Conservation (phyloP, 1,284 basidiomycete genomes). For the Paramarasmius palmivorus region DNA sequence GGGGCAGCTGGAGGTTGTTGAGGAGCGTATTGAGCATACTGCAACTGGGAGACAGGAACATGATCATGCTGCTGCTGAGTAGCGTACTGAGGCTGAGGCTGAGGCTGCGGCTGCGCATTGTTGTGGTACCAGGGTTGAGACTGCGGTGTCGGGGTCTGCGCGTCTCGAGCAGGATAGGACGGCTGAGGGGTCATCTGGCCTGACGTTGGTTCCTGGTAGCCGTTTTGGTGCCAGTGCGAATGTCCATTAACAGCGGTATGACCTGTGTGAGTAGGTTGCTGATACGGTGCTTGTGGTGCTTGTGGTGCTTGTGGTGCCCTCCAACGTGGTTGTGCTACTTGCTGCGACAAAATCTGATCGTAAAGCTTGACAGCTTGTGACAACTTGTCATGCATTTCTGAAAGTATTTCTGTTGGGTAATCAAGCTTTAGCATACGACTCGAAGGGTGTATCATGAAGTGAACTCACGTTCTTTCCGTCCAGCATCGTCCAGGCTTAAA, state of each 20-base stretch:
- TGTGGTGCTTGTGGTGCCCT: slow-evolving; percentile 35
- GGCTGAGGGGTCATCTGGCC: slow-evolving; percentile 10
- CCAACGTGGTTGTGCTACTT: slow-evolving; percentile 74
- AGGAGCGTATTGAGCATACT: slow-evolving; percentile 11
- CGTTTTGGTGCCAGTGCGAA: slow-evolving; percentile 28
- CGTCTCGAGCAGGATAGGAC: slow-evolving; percentile 11
- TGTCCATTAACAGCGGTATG: slow-evolving; percentile 24
- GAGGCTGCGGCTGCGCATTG: slow-evolving; percentile 10
- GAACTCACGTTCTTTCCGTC: slow-evolving; percentile 87
- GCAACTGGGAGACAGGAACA: slow-evolving; percentile 6
- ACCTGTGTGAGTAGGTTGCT: slow-evolving; percentile 18
- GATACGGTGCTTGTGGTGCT: slow-evolving; percentile 29
- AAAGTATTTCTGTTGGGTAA: slow-evolving; percentile 65
- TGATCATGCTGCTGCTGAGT: slow-evolving; percentile 3
- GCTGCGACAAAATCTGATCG: slow-evolving; percentile 84
- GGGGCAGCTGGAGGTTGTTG: slow-evolving; percentile 20
- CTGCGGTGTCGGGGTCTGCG: slow-evolving; percentile 8
- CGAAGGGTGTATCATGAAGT: slow-evolving; percentile 33
- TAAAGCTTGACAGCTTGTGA: slow-evolving; percentile 91
- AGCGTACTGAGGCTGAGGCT: slow-evolving; percentile 8
- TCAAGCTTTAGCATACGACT: slow-evolving; percentile 9
- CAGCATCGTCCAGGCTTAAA: slow-evolving; percentile 83
- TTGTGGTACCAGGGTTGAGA: slow-evolving; percentile 13
- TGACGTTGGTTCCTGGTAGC: slow-evolving; percentile 6
- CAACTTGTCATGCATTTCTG: slow-evolving; percentile 93